Base-by-base conservation (phyloP, 768 basidiomycete species). In the Coprinopsis cinerea region DNA sequence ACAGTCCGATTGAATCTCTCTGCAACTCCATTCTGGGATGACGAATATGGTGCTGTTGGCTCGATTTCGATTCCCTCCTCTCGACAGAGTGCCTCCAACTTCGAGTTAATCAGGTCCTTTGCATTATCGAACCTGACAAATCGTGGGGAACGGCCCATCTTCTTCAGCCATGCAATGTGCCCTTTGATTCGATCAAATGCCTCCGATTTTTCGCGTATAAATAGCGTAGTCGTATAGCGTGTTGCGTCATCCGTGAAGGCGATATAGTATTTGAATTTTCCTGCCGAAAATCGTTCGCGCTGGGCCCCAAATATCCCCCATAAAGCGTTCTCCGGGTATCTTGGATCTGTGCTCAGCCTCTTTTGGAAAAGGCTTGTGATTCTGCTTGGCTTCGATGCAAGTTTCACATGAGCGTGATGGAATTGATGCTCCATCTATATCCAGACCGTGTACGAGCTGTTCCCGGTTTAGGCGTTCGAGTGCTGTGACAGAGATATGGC, bases 11-110 rank as follows among this genome's bases (percentile, higher is more conserved):
- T 53, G 0, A 44, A 23, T 4, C 43, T 2, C 26, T 78, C 71
- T 0, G 72, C 72, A 0, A 74, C 56, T 0, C 74, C 66, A 50
- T 73, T 74, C 23, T 72, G 67, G 0, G 64, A 54, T 0, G 67
- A 67, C 5, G 67, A 64, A 26, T 73, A 70, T 1, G 67, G 71
- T 3, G 61, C 62, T 0, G 62, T 67, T 0, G 54, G 57, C 14
- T 73, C 61, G 0, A 69, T 50, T 0, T 57, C 56, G 4, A 70
- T 68, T 0, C 70, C 68, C 1, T 57, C 50, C 0, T 43, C 3
- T 0, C 28, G 48, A 25, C 59, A 58, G 53, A 63, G 68, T 0
- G 40, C 13, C 32, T 53, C 56, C 10, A 67, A 30, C 1, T 51
- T 41, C 0, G 41, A 40, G 24, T 69, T 67, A 0, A 68, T 32